Evolutionary conservation across 2,329 filamentous ascomycete genomes (phyloP).

Genomic region (Fusarium solani-melongenae): DNA sequence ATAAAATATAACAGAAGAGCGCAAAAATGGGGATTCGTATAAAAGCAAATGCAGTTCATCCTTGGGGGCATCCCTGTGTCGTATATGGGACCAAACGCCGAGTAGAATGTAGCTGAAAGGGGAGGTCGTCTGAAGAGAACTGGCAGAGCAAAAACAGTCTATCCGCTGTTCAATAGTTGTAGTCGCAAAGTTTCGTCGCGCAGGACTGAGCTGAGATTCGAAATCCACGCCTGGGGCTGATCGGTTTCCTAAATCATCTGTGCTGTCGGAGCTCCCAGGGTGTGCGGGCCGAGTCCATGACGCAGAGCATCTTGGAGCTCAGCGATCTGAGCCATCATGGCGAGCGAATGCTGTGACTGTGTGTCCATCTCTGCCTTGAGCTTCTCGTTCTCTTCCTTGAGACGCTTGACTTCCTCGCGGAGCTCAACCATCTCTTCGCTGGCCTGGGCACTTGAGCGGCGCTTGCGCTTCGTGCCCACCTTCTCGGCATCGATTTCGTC

Average conservation of each 20-base stretch:
- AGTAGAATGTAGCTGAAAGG: constrained; percentile 21
- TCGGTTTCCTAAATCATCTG: constrained; percentile 51
- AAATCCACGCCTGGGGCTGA: background rate
- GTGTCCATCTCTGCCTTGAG: constrained; percentile 62
- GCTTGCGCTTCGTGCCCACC: constrained; percentile 61
- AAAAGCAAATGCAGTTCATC: constrained; percentile 15
- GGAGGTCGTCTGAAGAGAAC: background rate
- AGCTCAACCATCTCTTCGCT: constrained; percentile 64
- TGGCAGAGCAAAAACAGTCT: constrained; percentile 4
- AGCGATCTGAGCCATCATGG: constrained; percentile 62
- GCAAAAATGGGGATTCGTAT: background rate
- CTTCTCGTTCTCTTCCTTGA: constrained; percentile 73
- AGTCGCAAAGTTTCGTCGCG: constrained; percentile 6
- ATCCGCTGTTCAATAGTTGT: constrained; percentile 9
- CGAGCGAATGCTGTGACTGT: constrained; percentile 58
- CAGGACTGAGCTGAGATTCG: background rate
- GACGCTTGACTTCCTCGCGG: constrained; percentile 73
- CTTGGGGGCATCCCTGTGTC: constrained; percentile 10
- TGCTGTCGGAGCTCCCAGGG: constrained; percentile 52
- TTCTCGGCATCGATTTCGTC: constrained; percentile 62
- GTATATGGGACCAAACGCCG: constrained; percentile 36
- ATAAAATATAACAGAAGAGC: background rate
- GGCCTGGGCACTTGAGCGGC: constrained; percentile 46
- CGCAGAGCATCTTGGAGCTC: constrained; percentile 58
- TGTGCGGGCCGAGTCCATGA: constrained; percentile 47